A percentile compares a stretch with the other conserved stretches of the same genome.
phyloP scores from a whole-genome alignment of 345 rosid genomes.

The Anacardium occidentale region DNA sequence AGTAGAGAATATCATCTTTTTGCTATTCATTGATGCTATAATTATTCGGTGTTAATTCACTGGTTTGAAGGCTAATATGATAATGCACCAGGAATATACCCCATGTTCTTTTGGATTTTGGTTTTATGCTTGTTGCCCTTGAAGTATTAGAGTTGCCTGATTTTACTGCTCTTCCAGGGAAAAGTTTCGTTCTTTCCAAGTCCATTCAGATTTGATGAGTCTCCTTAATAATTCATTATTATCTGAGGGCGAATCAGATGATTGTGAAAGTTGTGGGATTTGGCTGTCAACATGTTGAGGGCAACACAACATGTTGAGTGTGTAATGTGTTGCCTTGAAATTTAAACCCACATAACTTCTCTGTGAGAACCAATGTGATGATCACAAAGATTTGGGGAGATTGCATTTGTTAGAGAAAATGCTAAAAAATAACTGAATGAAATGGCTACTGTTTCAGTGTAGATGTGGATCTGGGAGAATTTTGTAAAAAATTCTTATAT shows the following conservation, averaged over 20 bases:
- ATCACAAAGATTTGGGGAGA: background rate
- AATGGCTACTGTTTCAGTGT: conserved; percentile 5
- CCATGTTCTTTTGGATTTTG: background rate
- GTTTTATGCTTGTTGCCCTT: no score
- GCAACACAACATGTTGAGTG: background rate
- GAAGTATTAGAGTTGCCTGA: no score
- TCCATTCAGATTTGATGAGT: background rate
- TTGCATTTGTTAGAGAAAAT: background rate
- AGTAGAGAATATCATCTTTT: background rate
- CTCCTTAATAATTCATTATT: background rate
- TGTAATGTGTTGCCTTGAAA: background rate
- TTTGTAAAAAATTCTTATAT: background rate
- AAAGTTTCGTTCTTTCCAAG: background rate
- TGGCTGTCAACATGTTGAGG: background rate
- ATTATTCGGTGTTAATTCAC: background rate
- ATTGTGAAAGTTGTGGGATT: background rate
- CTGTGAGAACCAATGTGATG: background rate
- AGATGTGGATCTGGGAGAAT: background rate
- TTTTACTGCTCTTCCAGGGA: background rate
- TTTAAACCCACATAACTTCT: background rate
- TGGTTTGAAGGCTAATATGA: background rate
- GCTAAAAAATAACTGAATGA: background rate
- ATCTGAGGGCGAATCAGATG: background rate
- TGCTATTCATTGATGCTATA: background rate
- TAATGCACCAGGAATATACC: background rate